Conservation (phyloP, 495 filamentous ascomycete species). For the Neurospora sp. region DNA sequence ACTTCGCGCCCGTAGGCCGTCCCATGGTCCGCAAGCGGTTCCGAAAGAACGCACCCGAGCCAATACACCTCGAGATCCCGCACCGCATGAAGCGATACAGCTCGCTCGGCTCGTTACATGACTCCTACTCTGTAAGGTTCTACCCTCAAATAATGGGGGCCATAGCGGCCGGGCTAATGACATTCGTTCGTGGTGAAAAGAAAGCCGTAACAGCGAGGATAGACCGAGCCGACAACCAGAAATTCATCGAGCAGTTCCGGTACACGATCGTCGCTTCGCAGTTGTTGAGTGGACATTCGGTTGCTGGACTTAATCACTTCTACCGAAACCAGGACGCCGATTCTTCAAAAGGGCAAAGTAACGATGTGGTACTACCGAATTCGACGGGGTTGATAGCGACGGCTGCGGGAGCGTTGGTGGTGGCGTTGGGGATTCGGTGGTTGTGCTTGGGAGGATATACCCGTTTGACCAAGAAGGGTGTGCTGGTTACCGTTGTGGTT, state of each 20-base stretch:
- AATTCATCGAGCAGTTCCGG: slow-evolving; percentile 90
- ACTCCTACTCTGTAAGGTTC: slow-evolving; percentile 17
- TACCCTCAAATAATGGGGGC: neutral
- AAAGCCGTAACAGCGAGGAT: slow-evolving; percentile 63
- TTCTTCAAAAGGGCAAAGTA: neutral
- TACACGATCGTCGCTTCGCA: slow-evolving; percentile 95
- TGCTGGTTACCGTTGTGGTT: slow-evolving; percentile 42
- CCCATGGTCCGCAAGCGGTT: slow-evolving; percentile 58
- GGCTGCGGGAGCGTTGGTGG: slow-evolving; percentile 50
- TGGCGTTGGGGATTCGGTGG: slow-evolving; percentile 71
- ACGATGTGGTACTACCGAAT: slow-evolving; percentile 8
- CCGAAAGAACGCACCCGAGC: slow-evolving; percentile 53
- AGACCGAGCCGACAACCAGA: slow-evolving; percentile 69
- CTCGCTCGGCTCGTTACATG: slow-evolving; percentile 33
- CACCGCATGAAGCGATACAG: slow-evolving; percentile 17
- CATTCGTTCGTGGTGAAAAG: slow-evolving; percentile 8
- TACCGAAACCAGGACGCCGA: slow-evolving; percentile 3
- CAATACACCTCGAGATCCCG: slow-evolving; percentile 48
- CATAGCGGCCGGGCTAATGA: neutral
- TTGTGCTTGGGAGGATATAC: slow-evolving; percentile 35
- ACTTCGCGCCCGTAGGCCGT: slow-evolving; percentile 65
- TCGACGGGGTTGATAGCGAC: slow-evolving; percentile 37
- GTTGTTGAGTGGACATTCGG: slow-evolving; percentile 61
- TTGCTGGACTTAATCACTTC: slow-evolving; percentile 13
- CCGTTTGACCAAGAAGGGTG: slow-evolving; percentile 34